Conservation (phyloP, 441 rosid species). For the Brassica balearica region DNA sequence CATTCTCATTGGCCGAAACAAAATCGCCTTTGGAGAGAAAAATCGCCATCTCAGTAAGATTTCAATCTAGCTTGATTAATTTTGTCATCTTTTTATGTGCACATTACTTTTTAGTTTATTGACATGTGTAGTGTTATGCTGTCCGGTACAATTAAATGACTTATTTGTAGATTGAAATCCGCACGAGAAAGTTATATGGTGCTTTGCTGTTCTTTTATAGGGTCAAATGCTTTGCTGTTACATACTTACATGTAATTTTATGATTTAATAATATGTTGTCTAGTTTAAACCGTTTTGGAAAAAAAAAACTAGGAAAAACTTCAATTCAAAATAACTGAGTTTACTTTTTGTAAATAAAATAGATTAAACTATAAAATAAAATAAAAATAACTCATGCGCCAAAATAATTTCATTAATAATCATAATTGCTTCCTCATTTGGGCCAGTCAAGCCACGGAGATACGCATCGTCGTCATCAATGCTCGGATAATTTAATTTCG, state of each 20-base stretch:
- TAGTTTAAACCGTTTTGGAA: neutral
- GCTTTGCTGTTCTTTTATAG: constrained; percentile 24
- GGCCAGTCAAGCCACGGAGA: constrained; percentile 17
- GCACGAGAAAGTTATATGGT: constrained; percentile 23
- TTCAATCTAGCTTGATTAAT: neutral
- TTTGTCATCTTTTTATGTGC: neutral
- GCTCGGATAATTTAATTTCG: neutral
- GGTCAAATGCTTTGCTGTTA: constrained; percentile 5
- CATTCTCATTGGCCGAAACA: too few species aligned
- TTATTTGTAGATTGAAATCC: constrained; percentile 18
- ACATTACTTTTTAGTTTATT: constrained; percentile 1
- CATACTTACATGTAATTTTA: neutral
- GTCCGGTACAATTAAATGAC: constrained; percentile 14
- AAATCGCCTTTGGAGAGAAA: too few species aligned
- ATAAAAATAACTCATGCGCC: neutral
- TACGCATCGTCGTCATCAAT: constrained; percentile 23
- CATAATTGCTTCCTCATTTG: neutral
- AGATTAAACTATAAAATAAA: neutral
- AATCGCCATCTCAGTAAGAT: too few species aligned
- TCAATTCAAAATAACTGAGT: neutral
- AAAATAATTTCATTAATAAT: neutral
- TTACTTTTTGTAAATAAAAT: neutral
- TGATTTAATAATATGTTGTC: constrained; percentile 7
- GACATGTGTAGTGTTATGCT: constrained; percentile 15
- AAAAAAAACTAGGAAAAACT: neutral